Percentiles rank a stretch among this genome's conserved stretches.
Conservation (phyloP, 805 yeast genomes). For the Cyberlindnera galapagoensis region DNA sequence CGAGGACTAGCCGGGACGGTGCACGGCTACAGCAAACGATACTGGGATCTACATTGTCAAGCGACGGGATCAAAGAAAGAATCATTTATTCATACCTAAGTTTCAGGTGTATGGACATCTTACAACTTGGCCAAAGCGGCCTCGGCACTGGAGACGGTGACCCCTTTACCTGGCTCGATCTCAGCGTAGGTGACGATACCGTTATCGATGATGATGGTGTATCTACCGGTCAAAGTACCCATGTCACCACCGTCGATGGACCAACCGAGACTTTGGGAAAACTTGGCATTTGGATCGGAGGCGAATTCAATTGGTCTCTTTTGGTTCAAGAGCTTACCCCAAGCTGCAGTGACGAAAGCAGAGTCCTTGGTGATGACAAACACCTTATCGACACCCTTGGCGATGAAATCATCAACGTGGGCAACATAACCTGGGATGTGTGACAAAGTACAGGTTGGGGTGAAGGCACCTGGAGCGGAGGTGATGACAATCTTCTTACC, state of each 20-base stretch:
- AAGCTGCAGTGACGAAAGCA: conserved; percentile 64
- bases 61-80: too few relatives aligned
- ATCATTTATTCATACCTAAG: too few relatives aligned
- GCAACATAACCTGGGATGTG: conserved; percentile 66
- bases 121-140: conserved; percentile 25
- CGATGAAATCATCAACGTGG: conserved; percentile 42
- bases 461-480: conserved; percentile 82
- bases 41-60: too few relatives aligned
- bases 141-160: conserved; percentile 23
- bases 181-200: conserved; percentile 45
- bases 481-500: conserved; percentile 49
- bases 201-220: conserved; percentile 61
- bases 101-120: too few relatives aligned
- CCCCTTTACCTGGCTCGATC: conserved; percentile 24
- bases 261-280: conserved; percentile 56
- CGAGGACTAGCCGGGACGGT: too few relatives aligned
- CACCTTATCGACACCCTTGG: conserved; percentile 54
- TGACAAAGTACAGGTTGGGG: conserved; percentile 70
- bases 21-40: too few relatives aligned
- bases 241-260: conserved; percentile 44
- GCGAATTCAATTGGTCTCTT: conserved; percentile 41
- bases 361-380: conserved; percentile 63
- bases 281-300: conserved; percentile 56
- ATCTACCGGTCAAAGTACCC: conserved; percentile 63
- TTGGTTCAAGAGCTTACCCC: conserved; percentile 43